Percentiles rank a stretch among this genome's conserved stretches.
phyloP scores from a whole-genome alignment of 192 early-diverging fungal genomes.

The Backusella macrospora region DNA sequence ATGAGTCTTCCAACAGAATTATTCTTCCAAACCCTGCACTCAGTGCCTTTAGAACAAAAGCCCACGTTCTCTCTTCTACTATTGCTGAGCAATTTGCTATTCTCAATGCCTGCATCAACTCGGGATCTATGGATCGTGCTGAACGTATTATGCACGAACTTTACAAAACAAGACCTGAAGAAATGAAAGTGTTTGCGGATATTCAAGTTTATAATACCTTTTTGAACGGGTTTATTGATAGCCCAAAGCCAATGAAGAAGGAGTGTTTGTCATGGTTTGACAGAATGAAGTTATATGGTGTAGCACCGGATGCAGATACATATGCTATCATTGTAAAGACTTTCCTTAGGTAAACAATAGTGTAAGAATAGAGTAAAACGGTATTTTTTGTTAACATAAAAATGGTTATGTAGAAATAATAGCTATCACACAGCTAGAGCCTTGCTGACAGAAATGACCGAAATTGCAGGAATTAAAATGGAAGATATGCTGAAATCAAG shows the following conservation, averaged over 20 bases:
- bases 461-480: constrained; percentile 21
- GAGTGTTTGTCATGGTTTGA: constrained; percentile 76
- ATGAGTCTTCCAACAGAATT: constrained; percentile 18
- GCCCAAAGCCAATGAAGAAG: constrained; percentile 52
- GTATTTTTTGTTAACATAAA: constrained; percentile 8
- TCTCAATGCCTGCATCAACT: constrained; percentile 77
- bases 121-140: constrained; percentile 74
- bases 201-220: constrained; percentile 82
- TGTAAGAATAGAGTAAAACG: not conserved
- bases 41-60: constrained; percentile 27
- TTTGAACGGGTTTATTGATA: constrained; percentile 69
- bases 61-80: constrained; percentile 29
- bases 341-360: constrained; percentile 57
- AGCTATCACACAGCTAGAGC: constrained; percentile 49
- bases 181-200: constrained; percentile 71
- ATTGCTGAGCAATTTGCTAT: constrained; percentile 76
- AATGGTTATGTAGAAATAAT: constrained; percentile 35
- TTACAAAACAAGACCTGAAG: constrained; percentile 63
- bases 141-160: constrained; percentile 69
- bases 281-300: constrained; percentile 52
- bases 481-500: constrained; percentile 35
- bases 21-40: constrained; percentile 38
- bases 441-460: constrained; percentile 52
- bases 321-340: constrained; percentile 79
- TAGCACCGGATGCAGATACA: constrained; percentile 69